These are phyloP conservation scores for Auriscalpium microsporum DNA, from an alignment of 768 basidiomycete species.

Conservation along the genomic window DNA sequence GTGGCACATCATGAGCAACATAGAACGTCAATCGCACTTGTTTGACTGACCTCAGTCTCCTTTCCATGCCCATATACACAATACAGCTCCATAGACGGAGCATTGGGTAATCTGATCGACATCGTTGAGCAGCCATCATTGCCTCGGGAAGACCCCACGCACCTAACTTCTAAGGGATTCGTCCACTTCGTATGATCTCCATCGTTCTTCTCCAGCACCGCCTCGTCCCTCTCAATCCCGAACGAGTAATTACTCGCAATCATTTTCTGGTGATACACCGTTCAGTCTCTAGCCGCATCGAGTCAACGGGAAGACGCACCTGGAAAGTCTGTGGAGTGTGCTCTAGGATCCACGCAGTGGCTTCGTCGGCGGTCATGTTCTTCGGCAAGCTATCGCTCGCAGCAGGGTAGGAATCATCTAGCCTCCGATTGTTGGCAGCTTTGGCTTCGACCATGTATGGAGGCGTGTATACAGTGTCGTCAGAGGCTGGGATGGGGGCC, in stretches of 20 bases:
- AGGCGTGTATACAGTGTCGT: slow-evolving; percentile 13
- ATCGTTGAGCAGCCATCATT: not conserved
- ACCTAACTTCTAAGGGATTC: slow-evolving; percentile 79
- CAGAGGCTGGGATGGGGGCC: not conserved
- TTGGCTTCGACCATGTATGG: slow-evolving; percentile 2
- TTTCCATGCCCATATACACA: slow-evolving; percentile 96
- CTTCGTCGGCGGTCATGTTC: slow-evolving; percentile 77
- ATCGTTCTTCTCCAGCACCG: slow-evolving; percentile 54
- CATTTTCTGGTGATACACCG: slow-evolving; percentile 52
- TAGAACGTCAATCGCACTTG: slow-evolving; percentile 1
- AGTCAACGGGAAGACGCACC: slow-evolving; percentile 27
- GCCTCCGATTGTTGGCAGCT: not conserved
- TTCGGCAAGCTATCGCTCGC: slow-evolving; percentile 16
- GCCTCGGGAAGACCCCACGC: not conserved
- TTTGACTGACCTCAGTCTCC: slow-evolving; percentile 69
- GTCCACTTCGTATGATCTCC: slow-evolving; percentile 80
- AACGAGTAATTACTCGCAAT: slow-evolving; percentile 77
- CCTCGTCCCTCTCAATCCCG: slow-evolving; percentile 75
- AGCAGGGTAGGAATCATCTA: slow-evolving; percentile 8
- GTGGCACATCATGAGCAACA: slow-evolving; percentile 2
- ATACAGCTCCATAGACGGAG: slow-evolving; percentile 86
- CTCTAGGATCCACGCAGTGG: slow-evolving; percentile 70
- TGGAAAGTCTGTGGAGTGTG: slow-evolving; percentile 81
- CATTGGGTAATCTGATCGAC: slow-evolving; percentile 63
- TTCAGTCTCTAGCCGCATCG: not conserved